Evolutionary conservation across 1,284 basidiomycete species (phyloP), one percentile per base, ranked within the genome.

Genomic region (Puccinia coronata): DNA sequence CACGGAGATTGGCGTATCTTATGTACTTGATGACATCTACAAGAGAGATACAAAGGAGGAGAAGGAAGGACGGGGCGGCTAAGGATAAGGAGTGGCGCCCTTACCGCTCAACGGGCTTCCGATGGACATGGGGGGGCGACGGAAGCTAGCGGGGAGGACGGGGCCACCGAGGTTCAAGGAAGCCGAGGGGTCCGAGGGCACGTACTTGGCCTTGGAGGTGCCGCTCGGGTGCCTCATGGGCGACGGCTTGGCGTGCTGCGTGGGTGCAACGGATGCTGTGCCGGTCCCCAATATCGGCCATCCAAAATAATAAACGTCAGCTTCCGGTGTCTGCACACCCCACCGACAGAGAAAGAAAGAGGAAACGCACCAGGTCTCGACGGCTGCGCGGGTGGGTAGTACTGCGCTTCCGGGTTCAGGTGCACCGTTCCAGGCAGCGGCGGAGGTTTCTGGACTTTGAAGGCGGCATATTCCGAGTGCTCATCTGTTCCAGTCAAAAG

Each of bases 381-480:
- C 59, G 47, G 77, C 28, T 70, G 77, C 25, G 36, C 25, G 25
- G 77, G 20, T 39, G 63, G 65, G 25, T 71, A 79, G 36, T 79
- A 79, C 20, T 67, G 53, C 9, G 77, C n/a, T 34, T 51, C 61
- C 14, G 43, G 51, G 20, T 53, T 67, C n/a, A 59, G 34, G 18
- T 31, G 31, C 11, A 51, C 31, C 23, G 77, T 53, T 31, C 25
- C 53, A 23, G 41, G 49, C 23, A 25, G 28, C 36, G 59, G 34
- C 31, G 39, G 18, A 61, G 25, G 28, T 59, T 79, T 51, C 39
- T 36, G 23, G 23, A 71, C 49, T 51, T 59, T 79, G 28, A 34
- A 70, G n/a, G 23, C 55, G 3, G 67, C 67, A 51, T 79, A 79
- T 70, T 79, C 77, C 2, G 77, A 79, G 28, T 79, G 65, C 28